Evolutionary conservation across 1,139 yeast species (phyloP).

Genomic region (Geotrichum histeridarum): DNA sequence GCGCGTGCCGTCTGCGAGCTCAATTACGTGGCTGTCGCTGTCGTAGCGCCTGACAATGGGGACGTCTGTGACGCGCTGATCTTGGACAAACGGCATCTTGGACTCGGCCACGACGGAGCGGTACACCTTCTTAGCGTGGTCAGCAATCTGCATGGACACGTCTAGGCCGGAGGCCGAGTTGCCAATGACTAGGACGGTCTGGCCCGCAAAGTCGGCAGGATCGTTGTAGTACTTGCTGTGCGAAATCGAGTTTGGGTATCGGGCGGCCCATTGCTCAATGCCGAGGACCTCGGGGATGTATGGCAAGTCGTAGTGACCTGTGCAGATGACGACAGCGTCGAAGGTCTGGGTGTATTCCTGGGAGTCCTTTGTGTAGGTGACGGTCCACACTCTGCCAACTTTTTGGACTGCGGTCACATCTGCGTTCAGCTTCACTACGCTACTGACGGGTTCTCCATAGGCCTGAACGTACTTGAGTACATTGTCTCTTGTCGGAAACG

Average conservation of each 20-base stretch:
- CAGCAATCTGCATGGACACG: slow-evolving; percentile 49
- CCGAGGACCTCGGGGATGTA: slow-evolving; percentile 53
- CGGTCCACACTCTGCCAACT: slow-evolving; percentile 41
- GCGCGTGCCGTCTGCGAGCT: slow-evolving; percentile 6
- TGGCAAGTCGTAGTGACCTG: slow-evolving; percentile 57
- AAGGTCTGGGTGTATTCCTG: slow-evolving; percentile 31
- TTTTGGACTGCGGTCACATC: slow-evolving; percentile 38
- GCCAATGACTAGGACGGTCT: slow-evolving; percentile 53
- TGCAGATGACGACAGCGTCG: slow-evolving; percentile 55
- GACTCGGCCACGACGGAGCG: slow-evolving; percentile 41
- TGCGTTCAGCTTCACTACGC: slow-evolving; percentile 38
- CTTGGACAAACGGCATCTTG: slow-evolving; percentile 26
- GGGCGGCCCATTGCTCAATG: slow-evolving; percentile 45
- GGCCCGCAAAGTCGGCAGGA: slow-evolving; percentile 41
- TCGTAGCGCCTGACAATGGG: slow-evolving; percentile 41
- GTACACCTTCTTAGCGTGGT: slow-evolving; percentile 41
- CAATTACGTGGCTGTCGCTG: slow-evolving; percentile 26
- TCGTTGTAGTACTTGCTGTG: slow-evolving; percentile 60
- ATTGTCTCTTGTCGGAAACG: slow-evolving; percentile 49
- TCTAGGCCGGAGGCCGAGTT: slow-evolving; percentile 62
- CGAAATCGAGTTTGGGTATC: slow-evolving; percentile 43
- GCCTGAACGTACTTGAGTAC: slow-evolving; percentile 46
- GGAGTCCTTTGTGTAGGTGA: slow-evolving; percentile 32
- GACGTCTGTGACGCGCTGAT: slow-evolving; percentile 38
- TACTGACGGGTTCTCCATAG: slow-evolving; percentile 43